Base-by-base conservation (phyloP, 768 basidiomycete genomes). In the Mycena alexandri region DNA sequence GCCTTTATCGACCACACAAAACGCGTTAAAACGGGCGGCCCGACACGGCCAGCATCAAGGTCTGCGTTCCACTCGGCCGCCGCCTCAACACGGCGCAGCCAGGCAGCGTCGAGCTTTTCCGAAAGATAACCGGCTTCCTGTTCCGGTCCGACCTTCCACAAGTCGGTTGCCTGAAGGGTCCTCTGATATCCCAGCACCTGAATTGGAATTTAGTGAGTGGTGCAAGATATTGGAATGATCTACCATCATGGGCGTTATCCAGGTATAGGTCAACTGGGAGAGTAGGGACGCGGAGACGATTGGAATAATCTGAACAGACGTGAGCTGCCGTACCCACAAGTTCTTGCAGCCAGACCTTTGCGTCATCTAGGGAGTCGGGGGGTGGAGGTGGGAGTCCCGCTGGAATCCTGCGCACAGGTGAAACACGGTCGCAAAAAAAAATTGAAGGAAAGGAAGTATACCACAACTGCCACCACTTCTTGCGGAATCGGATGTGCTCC, bases 81-180 rank as follows among this genome's bases (percentile, higher is more conserved):
- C 3, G 78, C 80, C 22, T 74, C 55, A 21, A 85, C 81, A 46
- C 91, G 82, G 10, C 74, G 75, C 5, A 74, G 79, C 84, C 90
- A 90, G 10, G 89, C 81, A 16, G 76, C 81, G 61, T 92, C 85
- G 25, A 94, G 83, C 69, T 81, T 80, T 13, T 79, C 77, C 2
- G 89, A 85, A 33, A 93, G 80, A 21, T 72, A 66, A 0, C 81
- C 84, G 17, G 87, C 80, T 70, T 89, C 83, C 34, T 84, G 83
- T 5, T 81, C 72, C 5, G 80, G 74, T 62, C 87, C 86, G 67
- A 93, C 79, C 73, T 86, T 87, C 90, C 91, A 93, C 14, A 93
- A 77, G 77, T 94, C 93, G 1, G 90, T 86, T 0, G 90, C 89
- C 72, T 91, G 90, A 11, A 94, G 80, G 1, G 91, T 89, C 34